These are phyloP conservation scores for Diplodia scrobiculata DNA, from an alignment of 2,329 filamentous ascomycete species.

Conservation along the genomic window DNA sequence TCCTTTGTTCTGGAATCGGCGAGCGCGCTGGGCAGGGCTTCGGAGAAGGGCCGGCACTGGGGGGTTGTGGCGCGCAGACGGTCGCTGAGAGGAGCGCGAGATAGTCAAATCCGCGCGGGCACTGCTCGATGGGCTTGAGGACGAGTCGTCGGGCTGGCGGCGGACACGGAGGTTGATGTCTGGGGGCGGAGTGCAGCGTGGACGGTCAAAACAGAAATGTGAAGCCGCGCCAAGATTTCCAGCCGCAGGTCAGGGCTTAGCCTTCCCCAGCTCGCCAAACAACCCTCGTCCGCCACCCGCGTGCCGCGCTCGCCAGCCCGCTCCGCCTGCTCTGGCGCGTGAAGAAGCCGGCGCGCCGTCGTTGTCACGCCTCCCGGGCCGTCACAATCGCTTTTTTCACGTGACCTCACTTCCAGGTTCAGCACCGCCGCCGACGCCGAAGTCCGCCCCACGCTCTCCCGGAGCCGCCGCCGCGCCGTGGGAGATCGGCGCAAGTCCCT, in stretches of 20 bases:
- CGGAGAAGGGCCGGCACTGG: constrained; percentile 5
- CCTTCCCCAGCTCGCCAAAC: not conserved
- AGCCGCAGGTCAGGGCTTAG: not conserved
- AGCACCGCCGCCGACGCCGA: not conserved
- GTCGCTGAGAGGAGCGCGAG: constrained; percentile 28
- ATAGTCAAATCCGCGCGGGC: constrained; percentile 30
- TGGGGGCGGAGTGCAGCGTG: not conserved
- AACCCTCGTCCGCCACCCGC: constrained; percentile 1
- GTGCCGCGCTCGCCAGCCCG: not conserved
- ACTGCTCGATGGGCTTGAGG: constrained; percentile 30
- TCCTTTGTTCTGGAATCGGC: constrained; percentile 28
- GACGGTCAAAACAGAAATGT: constrained; percentile 22
- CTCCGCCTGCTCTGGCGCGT: not conserved
- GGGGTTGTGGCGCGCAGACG: constrained; percentile 21
- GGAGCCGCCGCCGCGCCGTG: not conserved
- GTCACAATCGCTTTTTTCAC: not conserved
- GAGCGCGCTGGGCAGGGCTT: constrained; percentile 25
- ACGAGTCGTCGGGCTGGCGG: constrained; percentile 28
- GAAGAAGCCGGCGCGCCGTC: not conserved
- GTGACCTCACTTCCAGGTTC: not conserved
- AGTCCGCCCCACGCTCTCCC: not conserved
- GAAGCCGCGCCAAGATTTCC: constrained; percentile 21
- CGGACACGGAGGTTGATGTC: constrained; percentile 28
- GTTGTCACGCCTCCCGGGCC: not conserved
- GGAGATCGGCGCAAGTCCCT: constrained; percentile 4